These are phyloP conservation scores for Phytophthora sp. DNA, from an alignment of 352 stramenopile species.

Conservation along the genomic window DNA sequence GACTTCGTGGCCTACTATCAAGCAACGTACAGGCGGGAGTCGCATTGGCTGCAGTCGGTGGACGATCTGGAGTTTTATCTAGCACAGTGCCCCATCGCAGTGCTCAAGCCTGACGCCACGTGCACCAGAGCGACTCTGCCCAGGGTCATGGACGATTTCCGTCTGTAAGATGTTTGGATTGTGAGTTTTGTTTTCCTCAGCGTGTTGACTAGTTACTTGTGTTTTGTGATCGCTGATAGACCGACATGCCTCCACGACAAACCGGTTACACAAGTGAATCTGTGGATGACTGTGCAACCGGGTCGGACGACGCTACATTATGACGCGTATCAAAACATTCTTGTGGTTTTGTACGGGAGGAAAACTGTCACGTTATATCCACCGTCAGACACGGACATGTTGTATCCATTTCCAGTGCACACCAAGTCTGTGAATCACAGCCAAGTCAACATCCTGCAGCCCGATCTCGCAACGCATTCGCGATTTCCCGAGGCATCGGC, in stretches of 20 bases:
- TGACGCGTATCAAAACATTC: constrained; percentile 82
- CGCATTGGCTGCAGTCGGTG: constrained; percentile 76
- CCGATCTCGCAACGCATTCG: constrained; percentile 42
- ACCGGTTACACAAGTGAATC: constrained; percentile 79
- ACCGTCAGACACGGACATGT: constrained; percentile 53
- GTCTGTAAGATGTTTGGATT: constrained; percentile 49
- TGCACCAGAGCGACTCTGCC: constrained; percentile 53
- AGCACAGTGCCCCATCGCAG: constrained; percentile 79
- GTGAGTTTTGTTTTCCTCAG: not conserved
- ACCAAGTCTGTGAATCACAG: constrained; percentile 85
- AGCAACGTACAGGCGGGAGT: constrained; percentile 38
- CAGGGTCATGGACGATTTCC: constrained; percentile 60
- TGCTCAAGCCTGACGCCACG: constrained; percentile 54
- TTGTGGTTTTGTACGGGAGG: constrained; percentile 71
- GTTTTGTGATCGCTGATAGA: constrained; percentile 38
- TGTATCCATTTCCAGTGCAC: constrained; percentile 71
- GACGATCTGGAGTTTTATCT: constrained; percentile 85
- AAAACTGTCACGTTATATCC: constrained; percentile 80
- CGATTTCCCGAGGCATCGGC: constrained; percentile 38
- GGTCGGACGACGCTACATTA: constrained; percentile 80
- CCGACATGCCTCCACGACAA: constrained; percentile 45
- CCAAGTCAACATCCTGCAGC: constrained; percentile 53
- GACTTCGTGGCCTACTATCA: constrained; percentile 83
- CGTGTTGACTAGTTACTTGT: constrained; percentile 11
- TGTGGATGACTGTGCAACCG: constrained; percentile 76